A percentile compares a stretch with the other conserved stretches of the same genome.
phyloP scores from a whole-genome alignment of 2,329 filamentous ascomycete species.

The Colletotrichum tropicale region DNA sequence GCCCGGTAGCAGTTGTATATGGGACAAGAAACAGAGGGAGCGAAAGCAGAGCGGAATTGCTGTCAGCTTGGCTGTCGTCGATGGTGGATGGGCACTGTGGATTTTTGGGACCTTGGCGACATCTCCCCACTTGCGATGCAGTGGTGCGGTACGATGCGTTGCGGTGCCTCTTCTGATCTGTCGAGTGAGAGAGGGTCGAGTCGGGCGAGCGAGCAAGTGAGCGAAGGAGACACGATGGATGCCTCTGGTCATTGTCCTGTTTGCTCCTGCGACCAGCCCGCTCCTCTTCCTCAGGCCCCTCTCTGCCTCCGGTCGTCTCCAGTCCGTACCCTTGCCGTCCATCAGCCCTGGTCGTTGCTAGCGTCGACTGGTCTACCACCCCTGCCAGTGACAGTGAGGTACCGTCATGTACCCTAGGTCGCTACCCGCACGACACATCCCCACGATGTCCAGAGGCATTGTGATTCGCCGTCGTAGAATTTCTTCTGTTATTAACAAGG shows the following conservation, averaged over 20 bases:
- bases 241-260: not conserved
- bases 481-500: not conserved
- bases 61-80: conserved; percentile 2
- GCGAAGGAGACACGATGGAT: not conserved
- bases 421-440: not conserved
- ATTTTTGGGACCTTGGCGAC: not conserved
- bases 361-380: not conserved
- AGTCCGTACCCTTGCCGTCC: not conserved
- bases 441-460: not conserved
- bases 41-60: not conserved
- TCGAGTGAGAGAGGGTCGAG: not conserved
- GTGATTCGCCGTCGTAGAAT: conserved; percentile 11
- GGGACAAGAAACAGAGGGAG: not conserved
- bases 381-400: conserved; percentile 5
- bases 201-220: not conserved
- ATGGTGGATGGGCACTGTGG: conserved; percentile 7
- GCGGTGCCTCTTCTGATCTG: not conserved
- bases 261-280: not conserved
- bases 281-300: not conserved
- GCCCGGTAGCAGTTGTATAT: not conserved
- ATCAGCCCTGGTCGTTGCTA: conserved; percentile 18
- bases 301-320: not conserved
- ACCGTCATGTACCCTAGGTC: not conserved
- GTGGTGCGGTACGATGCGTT: not conserved
- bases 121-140: not conserved